Percentiles rank a stretch among this genome's conserved stretches.
Evolutionary conservation across 2,329 filamentous ascomycete genomes (phyloP).

Genomic region (Botryosphaeria dothidea): DNA sequence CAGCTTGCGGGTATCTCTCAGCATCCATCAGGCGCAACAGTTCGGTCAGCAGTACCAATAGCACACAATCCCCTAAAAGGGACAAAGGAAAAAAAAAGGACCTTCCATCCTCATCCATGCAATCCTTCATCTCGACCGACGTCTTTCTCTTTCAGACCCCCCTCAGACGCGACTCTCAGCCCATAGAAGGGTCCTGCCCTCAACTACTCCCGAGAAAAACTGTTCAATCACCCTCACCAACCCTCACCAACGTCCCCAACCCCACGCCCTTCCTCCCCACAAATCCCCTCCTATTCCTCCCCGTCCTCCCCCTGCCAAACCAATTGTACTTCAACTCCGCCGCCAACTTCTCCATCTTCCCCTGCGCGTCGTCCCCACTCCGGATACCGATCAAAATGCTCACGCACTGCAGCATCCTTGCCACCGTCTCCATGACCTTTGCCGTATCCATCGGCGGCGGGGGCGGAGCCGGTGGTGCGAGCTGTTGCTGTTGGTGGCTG

Average conservation of each 20-base stretch:
- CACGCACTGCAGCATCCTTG: constrained; percentile 93
- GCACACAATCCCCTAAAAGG: background rate
- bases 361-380: constrained; percentile 70
- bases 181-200: background rate
- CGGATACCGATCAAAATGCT: constrained; percentile 81
- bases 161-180: background rate
- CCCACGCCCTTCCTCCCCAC: constrained; percentile 17
- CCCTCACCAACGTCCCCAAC: constrained; percentile 12
- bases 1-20: constrained; percentile 4
- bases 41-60: background rate
- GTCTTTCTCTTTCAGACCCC: background rate
- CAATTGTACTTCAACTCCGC: constrained; percentile 94
- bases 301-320: constrained; percentile 86
- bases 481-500: constrained; percentile 8
- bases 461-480: constrained; percentile 25
- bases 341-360: constrained; percentile 79
- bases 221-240: background rate
- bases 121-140: background rate
- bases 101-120: background rate
- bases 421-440: constrained; percentile 90
- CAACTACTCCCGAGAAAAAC: background rate
- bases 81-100: background rate
- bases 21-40: background rate
- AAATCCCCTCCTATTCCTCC: constrained; percentile 84
- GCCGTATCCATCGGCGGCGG: constrained; percentile 54